Conservation (phyloP, 202 grass and related monocot genomes). For the Cymbopogon flexuosus region DNA sequence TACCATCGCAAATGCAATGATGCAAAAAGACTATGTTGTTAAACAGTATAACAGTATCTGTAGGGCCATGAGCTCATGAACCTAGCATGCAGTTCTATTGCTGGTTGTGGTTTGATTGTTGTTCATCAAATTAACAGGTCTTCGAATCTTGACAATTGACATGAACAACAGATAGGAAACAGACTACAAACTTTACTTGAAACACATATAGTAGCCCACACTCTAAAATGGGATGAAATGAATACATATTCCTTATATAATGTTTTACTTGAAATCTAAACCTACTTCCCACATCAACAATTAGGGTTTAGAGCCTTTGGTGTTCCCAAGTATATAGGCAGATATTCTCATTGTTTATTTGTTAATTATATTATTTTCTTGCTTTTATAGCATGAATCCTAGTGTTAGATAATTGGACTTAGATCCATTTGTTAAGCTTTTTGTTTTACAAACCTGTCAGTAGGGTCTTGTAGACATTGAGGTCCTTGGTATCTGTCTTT, state of each 20-base stretch:
- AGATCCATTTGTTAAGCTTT: not conserved
- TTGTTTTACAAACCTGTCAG: constrained; percentile 12
- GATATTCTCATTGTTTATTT: not conserved
- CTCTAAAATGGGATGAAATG: not conserved
- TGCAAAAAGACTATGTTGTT: constrained; percentile 7
- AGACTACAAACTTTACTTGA: not conserved
- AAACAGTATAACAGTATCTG: not conserved
- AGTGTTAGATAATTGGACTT: not conserved
- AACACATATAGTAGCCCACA: not conserved
- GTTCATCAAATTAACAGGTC: not conserved
- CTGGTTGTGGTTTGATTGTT: not conserved
- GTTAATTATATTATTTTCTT: not conserved
- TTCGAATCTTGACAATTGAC: not conserved
- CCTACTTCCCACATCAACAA: not conserved
- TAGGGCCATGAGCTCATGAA: not conserved
- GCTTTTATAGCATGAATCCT: not conserved
- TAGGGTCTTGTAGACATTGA: not conserved
- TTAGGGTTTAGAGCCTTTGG: not conserved
- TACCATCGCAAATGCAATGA: not conserved
- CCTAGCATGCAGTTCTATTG: not conserved
- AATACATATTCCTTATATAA: not conserved
- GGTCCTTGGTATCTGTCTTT: constrained; percentile 10
- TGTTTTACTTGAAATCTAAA: not conserved
- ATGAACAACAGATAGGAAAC: not conserved
- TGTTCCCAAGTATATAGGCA: not conserved